Evolutionary conservation across 306 rosid species (phyloP), one percentile per base, ranked within the genome.

Genomic region (Pachyrhizus erosus): DNA sequence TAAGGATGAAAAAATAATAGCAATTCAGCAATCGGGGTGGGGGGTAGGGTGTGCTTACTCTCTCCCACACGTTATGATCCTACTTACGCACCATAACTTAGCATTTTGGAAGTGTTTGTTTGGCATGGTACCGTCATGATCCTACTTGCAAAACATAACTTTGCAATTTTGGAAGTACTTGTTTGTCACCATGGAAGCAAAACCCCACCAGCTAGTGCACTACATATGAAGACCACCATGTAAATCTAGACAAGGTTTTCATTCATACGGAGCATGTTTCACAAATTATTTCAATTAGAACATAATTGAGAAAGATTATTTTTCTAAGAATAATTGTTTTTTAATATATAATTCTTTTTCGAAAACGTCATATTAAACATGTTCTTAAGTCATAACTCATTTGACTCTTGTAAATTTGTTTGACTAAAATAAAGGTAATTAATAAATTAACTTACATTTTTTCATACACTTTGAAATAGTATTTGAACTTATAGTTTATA

Each of bases 171-270:
- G 65, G 45, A 33, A 60, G 46, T 7, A 48, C 23, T 70, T 60
- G 64, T 75, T 75, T 80, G 62, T 73, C 86, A 48, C 74, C 82
- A 33, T 66, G 40, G 83, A 57, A 84, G 54, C 81, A 74, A 9
- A 73, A 23, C 69, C 79, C 78, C 67, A 84, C 87, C 48, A 14
- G 33, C 43, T 31, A 83, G 80, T 76, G 87, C 72, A 20, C 57
- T 46, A 76, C 88, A 74, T 68, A 80, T 80, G 69, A 70, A 70
- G 77, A 14, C 40, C 88, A 66, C 64, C 60, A 18, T 27, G 69
- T 72, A 73, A 75, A 39, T 29, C 69, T 21, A 58, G 33, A 71
- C 17, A 40, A 71, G 33, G 31, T 57, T 61, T 69, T 66, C 34
- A 51, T 33, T 67, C 48, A 57, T 20, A 23, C n/a, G 18, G 5